Conservation (phyloP, 1,139 yeast species). For the Protomyces gravidus region DNA sequence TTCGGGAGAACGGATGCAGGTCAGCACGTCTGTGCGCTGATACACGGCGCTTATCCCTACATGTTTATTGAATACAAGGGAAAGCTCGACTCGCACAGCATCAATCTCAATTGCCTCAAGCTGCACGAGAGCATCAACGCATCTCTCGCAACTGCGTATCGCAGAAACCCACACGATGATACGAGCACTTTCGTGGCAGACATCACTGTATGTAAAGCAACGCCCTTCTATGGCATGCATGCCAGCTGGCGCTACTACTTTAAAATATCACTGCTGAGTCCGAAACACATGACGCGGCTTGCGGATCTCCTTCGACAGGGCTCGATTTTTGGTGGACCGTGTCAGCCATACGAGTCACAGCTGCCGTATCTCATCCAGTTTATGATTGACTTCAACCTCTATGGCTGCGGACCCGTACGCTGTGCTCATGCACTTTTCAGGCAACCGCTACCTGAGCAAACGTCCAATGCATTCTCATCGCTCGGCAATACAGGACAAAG, state of each 20-base stretch:
- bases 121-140: constrained; percentile 37
- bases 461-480: neutral
- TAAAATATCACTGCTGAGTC: constrained; percentile 65
- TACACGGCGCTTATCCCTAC: constrained; percentile 84
- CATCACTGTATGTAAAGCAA: constrained; percentile 65
- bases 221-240: constrained; percentile 79
- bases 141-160: constrained; percentile 38
- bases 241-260: constrained; percentile 60
- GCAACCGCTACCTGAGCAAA: constrained; percentile 31
- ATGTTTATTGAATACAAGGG: constrained; percentile 59
- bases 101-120: constrained; percentile 14
- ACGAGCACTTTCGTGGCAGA: constrained; percentile 55
- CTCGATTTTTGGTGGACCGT: constrained; percentile 41
- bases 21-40: constrained; percentile 57
- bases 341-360: constrained; percentile 70
- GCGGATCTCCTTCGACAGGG: constrained; percentile 58
- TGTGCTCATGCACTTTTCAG: constrained; percentile 36
- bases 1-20: constrained; percentile 64
- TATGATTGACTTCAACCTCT: constrained; percentile 73
- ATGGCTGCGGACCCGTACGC: constrained; percentile 75
- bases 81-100: constrained; percentile 36
- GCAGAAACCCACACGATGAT: constrained; percentile 38
- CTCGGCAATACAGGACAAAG: constrained; percentile 10
- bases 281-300: constrained; percentile 56
- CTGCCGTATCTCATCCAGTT: constrained; percentile 74